Conservation (phyloP, 495 filamentous ascomycete genomes). For the Bryoglossum gracile region DNA sequence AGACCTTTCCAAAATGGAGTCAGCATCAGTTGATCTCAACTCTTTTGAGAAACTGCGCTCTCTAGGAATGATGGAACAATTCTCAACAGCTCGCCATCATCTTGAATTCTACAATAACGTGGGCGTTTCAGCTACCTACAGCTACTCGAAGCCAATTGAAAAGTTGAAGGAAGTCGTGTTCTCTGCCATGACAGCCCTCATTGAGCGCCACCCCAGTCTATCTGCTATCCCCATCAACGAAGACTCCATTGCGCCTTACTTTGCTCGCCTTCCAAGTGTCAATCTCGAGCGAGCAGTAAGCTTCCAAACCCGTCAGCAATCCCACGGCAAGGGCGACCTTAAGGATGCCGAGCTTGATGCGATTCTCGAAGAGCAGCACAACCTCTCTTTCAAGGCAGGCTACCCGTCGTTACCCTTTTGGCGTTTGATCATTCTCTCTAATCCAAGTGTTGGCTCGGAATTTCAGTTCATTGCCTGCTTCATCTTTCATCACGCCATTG, state of each 20-base stretch:
- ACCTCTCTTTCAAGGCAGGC: constrained; percentile 11
- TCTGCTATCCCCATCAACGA: constrained; percentile 13
- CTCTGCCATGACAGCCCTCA: constrained; percentile 11
- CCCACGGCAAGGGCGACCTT: not conserved
- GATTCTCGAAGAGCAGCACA: constrained; percentile 16
- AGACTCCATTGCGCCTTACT: constrained; percentile 10
- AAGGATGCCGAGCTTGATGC: constrained; percentile 17
- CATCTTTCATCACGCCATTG: constrained; percentile 20
- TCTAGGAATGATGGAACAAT: too few relatives aligned
- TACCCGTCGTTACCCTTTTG: constrained; percentile 16
- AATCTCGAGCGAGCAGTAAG: constrained; percentile 12
- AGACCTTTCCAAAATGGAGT: too few relatives aligned
- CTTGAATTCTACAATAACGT: constrained; percentile 23
- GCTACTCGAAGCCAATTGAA: not conserved
- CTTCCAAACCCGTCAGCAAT: constrained; percentile 1
- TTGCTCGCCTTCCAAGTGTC: constrained; percentile 14
- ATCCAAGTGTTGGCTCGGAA: not conserved
- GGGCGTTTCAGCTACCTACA: constrained; percentile 13
- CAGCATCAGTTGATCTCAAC: too few relatives aligned
- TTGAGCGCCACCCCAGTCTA: constrained; percentile 13
- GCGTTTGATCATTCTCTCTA: constrained; percentile 13
- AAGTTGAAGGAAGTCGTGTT: constrained; percentile 4
- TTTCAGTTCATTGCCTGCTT: constrained; percentile 13
- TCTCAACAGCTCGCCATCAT: constrained; percentile 15
- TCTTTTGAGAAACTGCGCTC: too few relatives aligned